Evolutionary conservation across 2,329 filamentous ascomycete species (phyloP).

Genomic region (Diplodia sapinea): DNA sequence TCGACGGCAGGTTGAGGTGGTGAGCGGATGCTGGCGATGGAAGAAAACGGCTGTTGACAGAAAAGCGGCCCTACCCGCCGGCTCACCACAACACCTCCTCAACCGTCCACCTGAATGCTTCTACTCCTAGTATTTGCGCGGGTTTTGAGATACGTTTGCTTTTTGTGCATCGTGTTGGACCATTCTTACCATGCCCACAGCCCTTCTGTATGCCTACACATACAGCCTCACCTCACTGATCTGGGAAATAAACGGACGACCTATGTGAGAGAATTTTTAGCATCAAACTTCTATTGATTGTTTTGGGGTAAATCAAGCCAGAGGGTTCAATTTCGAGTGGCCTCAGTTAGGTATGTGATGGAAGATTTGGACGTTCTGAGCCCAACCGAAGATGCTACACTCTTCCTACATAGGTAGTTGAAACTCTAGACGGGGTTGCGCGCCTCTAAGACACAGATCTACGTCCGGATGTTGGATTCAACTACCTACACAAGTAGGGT

Average conservation of each 20-base stretch:
- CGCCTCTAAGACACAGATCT: too few relatives aligned
- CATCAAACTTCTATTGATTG: neutral
- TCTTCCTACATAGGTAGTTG: too few relatives aligned
- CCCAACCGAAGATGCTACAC: too few relatives aligned
- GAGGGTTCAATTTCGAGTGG: neutral
- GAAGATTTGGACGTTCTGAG: too few relatives aligned
- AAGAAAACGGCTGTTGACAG: too few relatives aligned
- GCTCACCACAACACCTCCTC: neutral
- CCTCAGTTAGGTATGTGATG: neutral
- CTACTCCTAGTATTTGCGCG: neutral
- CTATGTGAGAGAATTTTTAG: conserved; percentile 7
- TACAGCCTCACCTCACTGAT: neutral
- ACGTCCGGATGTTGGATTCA: too few relatives aligned
- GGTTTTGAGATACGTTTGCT: neutral
- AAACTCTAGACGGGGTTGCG: too few relatives aligned
- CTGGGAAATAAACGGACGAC: neutral
- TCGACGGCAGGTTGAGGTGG: too few relatives aligned
- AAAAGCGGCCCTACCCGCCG: too few relatives aligned
- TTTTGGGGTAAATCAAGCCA: neutral
- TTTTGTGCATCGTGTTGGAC: neutral
- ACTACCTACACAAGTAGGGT: too few relatives aligned
- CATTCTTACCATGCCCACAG: neutral
- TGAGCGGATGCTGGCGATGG: too few relatives aligned
- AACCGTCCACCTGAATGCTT: neutral
- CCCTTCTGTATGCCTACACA: neutral